Base-by-base conservation (phyloP, 768 basidiomycete species). In the Mycena galericulata region DNA sequence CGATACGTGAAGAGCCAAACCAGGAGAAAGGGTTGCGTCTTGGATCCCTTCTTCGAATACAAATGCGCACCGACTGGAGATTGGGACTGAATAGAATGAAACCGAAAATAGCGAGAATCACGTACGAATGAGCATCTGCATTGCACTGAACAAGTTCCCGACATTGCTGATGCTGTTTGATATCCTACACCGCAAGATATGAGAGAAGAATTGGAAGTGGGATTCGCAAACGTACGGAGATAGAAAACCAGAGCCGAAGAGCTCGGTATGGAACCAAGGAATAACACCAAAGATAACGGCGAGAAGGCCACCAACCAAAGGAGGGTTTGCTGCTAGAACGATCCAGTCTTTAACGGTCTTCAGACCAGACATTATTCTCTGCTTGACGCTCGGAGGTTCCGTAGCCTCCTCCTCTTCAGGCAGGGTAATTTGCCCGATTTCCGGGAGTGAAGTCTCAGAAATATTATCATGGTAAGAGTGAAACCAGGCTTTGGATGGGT, bases 1-100 rank as follows among this genome's bases (percentile, higher is more conserved):
- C 70, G 58, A n/a, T 72, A 72, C 6, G 60, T 62, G 67, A 72
- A 72, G 40, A 72, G 70, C 70, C 70, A 72, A 6, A 36, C 47
- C 10, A 72, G 45, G 20, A 57, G 18, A 2, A 72, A 22, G 12
- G 70, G 67, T 5, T 58, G 27, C 14, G 47, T 27, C 40, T 29
- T 45, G 8, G 63, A 45, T 10, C 70, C 70, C n/a, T 72, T 68
- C 49, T 68, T 72, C 12, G 70, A 72, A 36, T 68, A 68, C 9
- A 72, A 30, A 53, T 65, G 67, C 5, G 70, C 58, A 12, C 70
- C 70, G 17, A 72, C 70, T 72, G 27, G 20, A 18, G 14, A 22
- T 15, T 1, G 15, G 32, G 0, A 8, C 27, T 56, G 53, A 58
- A n/a, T 32, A 29, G 27, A 3, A 20, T 24, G 27, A 36, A 12